Base-by-base conservation (phyloP, 2,329 filamentous ascomycete species). In the Trichoderma atrobrunneum region DNA sequence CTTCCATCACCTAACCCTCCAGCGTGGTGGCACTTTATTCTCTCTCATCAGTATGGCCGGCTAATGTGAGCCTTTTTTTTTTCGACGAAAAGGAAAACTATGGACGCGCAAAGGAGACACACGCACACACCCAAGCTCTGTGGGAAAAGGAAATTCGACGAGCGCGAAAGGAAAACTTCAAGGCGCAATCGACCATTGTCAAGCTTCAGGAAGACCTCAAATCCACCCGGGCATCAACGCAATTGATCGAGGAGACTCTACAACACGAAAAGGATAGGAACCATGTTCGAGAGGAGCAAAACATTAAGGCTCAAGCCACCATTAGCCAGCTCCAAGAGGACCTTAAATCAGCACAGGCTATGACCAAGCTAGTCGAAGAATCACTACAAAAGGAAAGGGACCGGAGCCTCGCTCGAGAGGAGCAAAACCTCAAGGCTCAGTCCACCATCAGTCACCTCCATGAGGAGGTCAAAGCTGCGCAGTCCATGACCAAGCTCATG, bases 121-220 rank as follows among this genome's bases (percentile, higher is more conserved):
- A 91, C 76, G 86, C 87, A 51, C 89, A 91, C 78, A 90, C 89
- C 11, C 88, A 91, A 79, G 83, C 88, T 24, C 81, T 92, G 11
- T 93, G 91, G 87, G 91, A 93, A 77, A 93, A 93, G 79, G 91
- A 93, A 79, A 90, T 93, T 57, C 87, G 91, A 70, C 86, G 89
- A 71, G 87, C 88, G 11, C 85, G 90, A 64, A 93, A 93, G 76
- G 92, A 93, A 76, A 90, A 89, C 3, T 93, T 93, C 85, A 93
- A 93, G 78, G 87, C 88, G n/a, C 90, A 92, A 76, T 92, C 91
- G 3, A 81, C 84, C 12, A 86, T 91, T 36, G 88, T 93, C 76
- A 92, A 92, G 78, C 79, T 91, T n/a, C 91, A 93, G 78, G 91
- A 93, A 76, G 91, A 93, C 76, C 85, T 93, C 74, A 93, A 93